Conservation (phyloP, 1,284 basidiomycete genomes). For the Microbotryum intermedium region DNA sequence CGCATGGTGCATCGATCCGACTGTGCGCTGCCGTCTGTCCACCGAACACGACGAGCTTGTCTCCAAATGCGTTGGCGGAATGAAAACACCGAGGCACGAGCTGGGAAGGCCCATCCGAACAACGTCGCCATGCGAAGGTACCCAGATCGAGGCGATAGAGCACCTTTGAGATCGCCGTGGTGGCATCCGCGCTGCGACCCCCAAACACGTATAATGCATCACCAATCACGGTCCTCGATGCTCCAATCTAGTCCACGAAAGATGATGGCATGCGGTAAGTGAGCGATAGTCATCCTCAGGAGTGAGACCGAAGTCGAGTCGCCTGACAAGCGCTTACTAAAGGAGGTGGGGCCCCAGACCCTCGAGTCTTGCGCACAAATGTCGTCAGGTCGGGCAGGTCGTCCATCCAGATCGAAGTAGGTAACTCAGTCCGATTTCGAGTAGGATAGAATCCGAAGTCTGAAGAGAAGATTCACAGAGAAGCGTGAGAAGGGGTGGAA, state of each 20-base stretch:
- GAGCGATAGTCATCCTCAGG: background rate
- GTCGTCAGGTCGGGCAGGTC: slow-evolving; percentile 81
- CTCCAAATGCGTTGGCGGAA: slow-evolving; percentile 78
- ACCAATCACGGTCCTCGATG: slow-evolving; percentile 69
- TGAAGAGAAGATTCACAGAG: background rate
- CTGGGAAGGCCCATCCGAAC: background rate
- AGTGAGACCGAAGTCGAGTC: background rate
- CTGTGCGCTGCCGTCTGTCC: slow-evolving; percentile 57
- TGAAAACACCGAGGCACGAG: slow-evolving; percentile 60
- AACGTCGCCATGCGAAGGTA: slow-evolving; percentile 55
- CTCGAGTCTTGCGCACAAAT: slow-evolving; percentile 68
- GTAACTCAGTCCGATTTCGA: background rate
- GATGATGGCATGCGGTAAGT: too few species aligned
- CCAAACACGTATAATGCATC: slow-evolving; percentile 82
- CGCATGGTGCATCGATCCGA: too few species aligned
- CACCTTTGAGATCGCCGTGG: slow-evolving; percentile 75
- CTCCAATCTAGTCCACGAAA: slow-evolving; percentile 16
- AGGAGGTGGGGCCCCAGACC: slow-evolving; percentile 69
- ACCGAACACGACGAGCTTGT: slow-evolving; percentile 80
- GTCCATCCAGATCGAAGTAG: slow-evolving; percentile 46
- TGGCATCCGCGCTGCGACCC: slow-evolving; percentile 71
- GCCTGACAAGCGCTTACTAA: slow-evolving; percentile 47
- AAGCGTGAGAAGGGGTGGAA: background rate
- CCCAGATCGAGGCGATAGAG: slow-evolving; percentile 72
- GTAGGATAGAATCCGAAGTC: background rate